Evolutionary conservation across 768 basidiomycete species (phyloP).

Genomic region (Kwoniella dendrophila): DNA sequence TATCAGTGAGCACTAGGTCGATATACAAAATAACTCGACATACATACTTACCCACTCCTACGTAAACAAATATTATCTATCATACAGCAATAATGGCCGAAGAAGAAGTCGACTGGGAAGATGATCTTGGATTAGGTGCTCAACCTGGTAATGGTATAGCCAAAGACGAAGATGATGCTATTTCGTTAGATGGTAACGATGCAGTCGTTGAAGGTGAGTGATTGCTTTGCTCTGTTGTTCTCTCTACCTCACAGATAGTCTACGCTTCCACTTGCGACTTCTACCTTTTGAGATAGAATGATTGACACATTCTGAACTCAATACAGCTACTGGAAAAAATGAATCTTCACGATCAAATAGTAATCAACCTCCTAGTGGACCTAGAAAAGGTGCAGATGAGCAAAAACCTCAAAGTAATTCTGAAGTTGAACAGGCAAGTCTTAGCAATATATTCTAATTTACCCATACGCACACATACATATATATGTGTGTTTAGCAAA

Average conservation of each 20-base stretch:
- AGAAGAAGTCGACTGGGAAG: conserved; percentile 40
- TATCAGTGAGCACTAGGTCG: too few species aligned
- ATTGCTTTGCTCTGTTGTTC: neutral
- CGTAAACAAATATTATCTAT: neutral
- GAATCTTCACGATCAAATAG: neutral
- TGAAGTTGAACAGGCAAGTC: neutral
- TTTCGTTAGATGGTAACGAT: conserved; percentile 23
- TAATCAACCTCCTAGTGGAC: conserved; percentile 16
- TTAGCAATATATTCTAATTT: too few species aligned
- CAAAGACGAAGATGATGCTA: conserved; percentile 23
- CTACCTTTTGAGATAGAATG: too few species aligned
- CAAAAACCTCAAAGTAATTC: too few species aligned
- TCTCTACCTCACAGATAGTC: too few species aligned
- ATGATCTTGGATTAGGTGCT: conserved; percentile 16
- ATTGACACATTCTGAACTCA: neutral
- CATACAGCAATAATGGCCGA: conserved; percentile 27
- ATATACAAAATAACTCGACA: too few species aligned
- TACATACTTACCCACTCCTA: too few species aligned
- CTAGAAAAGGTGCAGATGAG: conserved; percentile 5
- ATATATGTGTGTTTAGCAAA: too few species aligned
- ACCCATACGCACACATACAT: too few species aligned
- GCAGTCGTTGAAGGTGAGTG: conserved; percentile 14
- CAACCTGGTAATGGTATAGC: neutral
- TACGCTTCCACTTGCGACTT: too few species aligned
- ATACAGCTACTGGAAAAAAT: neutral